phyloP scores from a whole-genome alignment of 2,329 filamentous ascomycete genomes.

The Onygenales sp. region DNA sequence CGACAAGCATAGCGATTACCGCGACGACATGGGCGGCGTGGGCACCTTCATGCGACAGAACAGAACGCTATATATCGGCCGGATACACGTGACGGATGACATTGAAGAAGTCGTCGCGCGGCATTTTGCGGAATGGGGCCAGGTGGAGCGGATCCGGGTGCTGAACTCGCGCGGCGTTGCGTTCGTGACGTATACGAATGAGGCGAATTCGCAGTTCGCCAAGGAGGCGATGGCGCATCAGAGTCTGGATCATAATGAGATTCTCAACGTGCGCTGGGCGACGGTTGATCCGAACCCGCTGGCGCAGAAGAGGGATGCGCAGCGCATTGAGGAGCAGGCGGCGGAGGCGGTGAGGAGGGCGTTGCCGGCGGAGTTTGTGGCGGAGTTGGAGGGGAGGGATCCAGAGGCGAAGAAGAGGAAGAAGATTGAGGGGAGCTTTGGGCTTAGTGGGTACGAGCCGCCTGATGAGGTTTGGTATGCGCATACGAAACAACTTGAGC shows the following conservation, averaged over 20 bases:
- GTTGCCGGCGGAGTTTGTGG: slow-evolving; percentile 79
- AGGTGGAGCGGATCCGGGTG: slow-evolving; percentile 78
- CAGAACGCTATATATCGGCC: slow-evolving; percentile 82
- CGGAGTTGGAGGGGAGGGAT: slow-evolving; percentile 86
- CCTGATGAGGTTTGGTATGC: slow-evolving; percentile 92
- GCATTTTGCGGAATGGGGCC: slow-evolving; percentile 95
- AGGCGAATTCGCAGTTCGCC: slow-evolving; percentile 81
- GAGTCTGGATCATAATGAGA: slow-evolving; percentile 78
- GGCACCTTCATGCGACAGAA: slow-evolving; percentile 92
- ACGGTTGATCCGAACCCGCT: slow-evolving; percentile 93
- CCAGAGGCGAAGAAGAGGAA: slow-evolving; percentile 78
- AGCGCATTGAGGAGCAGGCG: slow-evolving; percentile 86
- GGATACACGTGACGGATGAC: slow-evolving; percentile 92
- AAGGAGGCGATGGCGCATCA: slow-evolving; percentile 97
- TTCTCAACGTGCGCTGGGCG: slow-evolving; percentile 94
- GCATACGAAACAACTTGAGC: slow-evolving; percentile 59
- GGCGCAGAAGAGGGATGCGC: slow-evolving; percentile 83
- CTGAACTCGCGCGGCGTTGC: slow-evolving; percentile 82
- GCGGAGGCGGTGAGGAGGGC: slow-evolving; percentile 86
- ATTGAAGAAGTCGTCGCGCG: slow-evolving; percentile 93
- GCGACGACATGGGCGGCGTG: slow-evolving; percentile 96
- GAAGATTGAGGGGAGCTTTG: slow-evolving; percentile 82
- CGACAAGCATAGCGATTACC: slow-evolving; percentile 86
- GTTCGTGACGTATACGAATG: slow-evolving; percentile 89
- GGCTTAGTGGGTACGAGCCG: slow-evolving; percentile 82